Evolutionary conservation across 805 yeast species (phyloP), one percentile per base, ranked within the genome.

Genomic region (Pichia sporocuriosa): DNA sequence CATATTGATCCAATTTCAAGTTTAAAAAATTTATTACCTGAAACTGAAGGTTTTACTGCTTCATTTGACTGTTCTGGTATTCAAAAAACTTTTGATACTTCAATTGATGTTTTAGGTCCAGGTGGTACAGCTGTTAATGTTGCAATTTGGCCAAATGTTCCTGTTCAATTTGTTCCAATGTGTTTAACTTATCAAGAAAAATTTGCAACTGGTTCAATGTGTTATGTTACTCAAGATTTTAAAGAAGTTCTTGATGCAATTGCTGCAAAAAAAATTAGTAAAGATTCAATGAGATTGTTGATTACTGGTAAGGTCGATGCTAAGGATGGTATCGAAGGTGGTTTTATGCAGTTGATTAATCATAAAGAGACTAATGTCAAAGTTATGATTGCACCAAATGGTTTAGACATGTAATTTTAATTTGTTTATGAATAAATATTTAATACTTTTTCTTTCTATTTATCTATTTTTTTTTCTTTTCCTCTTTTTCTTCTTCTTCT

Each of bases 51-150:
- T 2, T 75, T 67, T 46, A 66, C 71, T 44, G 66, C 68, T 39
- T 56, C 75, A 2, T 76, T 65, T 53, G 81, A 76, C 51, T 72
- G 78, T 50, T 71, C 79, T 2, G 81, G 81, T 17, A 59, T 76
- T 9, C 72, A 68, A 39, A 67, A 69, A 8, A 79, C 84, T 11
- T 69, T 73, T 40, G 67, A 66, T 35, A 67, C 79, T 4, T 73
- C 76, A 4, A 55, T 79, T 29, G 63, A 62, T 29, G 74, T 76
- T 4, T 59, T 76, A 8, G 62, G 70, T 1, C 70, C 75, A 6
- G 68, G 73, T 47, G 85, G 85, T 34, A 63, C 66, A 2, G 73
- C 78, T n/a, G 74, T 76, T 24, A 79, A 79, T 56, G 71, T 79
- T 42, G 85, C 85, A 5, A 73, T 80, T 33, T 79, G 83, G 82